phyloP scores from a whole-genome alignment of 257 asterid genomes.

The Solanum arcanum region DNA sequence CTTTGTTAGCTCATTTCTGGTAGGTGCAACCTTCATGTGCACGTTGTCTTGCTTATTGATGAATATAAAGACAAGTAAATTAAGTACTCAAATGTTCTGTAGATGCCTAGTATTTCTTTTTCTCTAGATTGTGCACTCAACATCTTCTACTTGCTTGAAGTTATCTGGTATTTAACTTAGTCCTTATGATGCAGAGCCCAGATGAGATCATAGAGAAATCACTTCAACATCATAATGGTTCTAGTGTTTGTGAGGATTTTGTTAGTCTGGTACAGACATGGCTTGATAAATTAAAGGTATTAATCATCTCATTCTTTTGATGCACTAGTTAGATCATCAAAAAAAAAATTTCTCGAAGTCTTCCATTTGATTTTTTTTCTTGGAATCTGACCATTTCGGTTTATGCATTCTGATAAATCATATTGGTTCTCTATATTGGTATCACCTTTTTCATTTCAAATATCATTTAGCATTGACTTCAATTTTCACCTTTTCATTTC shows the following conservation, averaged over 20 bases:
- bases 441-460: neutral
- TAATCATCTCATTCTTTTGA: neutral
- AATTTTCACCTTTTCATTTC: neutral
- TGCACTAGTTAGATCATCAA: neutral
- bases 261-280: slow-evolving; percentile 66
- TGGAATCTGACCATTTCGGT: neutral
- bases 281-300: slow-evolving; percentile 78
- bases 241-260: slow-evolving; percentile 67
- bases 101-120: neutral
- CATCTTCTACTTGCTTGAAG: neutral
- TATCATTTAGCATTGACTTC: neutral
- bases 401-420: neutral
- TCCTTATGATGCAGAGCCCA: slow-evolving; percentile 53
- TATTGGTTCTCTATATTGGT: neutral
- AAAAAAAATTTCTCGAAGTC: neutral
- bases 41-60: neutral
- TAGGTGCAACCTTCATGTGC: slow-evolving; percentile 13
- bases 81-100: neutral
- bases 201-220: slow-evolving; percentile 83
- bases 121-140: neutral
- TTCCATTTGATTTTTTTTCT: neutral
- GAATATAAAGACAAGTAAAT: neutral
- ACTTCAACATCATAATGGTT: slow-evolving; percentile 57
- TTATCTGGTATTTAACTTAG: neutral
- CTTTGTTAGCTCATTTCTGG: slow-evolving; percentile 96